These are phyloP conservation scores for Hymenotorrendiella dingleyae DNA, from an alignment of 2,329 filamentous ascomycete species.

Conservation along the genomic window DNA sequence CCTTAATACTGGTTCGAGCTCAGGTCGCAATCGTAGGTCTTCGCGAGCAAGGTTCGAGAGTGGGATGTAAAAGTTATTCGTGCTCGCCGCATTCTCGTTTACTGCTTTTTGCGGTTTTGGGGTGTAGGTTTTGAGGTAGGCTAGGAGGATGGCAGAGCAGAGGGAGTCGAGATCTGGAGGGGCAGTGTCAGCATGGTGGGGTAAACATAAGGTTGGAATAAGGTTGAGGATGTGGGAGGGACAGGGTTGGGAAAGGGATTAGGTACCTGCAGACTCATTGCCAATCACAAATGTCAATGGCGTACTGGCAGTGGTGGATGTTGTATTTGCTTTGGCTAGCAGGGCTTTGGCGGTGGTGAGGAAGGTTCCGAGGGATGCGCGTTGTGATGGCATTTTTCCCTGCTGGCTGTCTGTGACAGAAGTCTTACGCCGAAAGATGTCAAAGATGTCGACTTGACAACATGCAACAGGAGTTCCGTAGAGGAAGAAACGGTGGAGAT, in stretches of 20 bases:
- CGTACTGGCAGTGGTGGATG: conserved; percentile 32
- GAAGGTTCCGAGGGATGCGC: conserved; percentile 43
- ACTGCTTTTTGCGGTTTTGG: too few relatives aligned
- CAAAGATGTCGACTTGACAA: too few relatives aligned
- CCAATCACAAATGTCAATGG: conserved; percentile 59
- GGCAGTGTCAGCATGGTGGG: too few relatives aligned
- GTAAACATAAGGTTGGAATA: neutral
- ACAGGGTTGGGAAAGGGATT: neutral
- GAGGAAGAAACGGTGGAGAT: neutral
- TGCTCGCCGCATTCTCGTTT: conserved; percentile 11
- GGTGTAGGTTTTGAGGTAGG: conserved; percentile 63
- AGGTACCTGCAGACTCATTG: conserved; percentile 60
- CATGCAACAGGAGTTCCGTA: neutral
- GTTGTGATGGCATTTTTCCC: conserved; percentile 24
- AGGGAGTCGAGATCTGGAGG: conserved; percentile 77
- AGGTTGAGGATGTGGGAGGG: neutral
- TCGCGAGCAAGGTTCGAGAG: conserved; percentile 63
- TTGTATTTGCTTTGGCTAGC: conserved; percentile 36
- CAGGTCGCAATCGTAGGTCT: conserved; percentile 67
- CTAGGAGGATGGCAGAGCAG: conserved; percentile 65
- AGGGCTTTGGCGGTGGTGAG: conserved; percentile 44
- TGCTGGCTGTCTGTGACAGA: too few relatives aligned
- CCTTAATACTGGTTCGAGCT: conserved; percentile 60
- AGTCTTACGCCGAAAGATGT: too few relatives aligned
- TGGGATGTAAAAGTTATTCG: conserved; percentile 56